Conservation (phyloP, 805 yeast species). For the Spathaspora boniae region DNA sequence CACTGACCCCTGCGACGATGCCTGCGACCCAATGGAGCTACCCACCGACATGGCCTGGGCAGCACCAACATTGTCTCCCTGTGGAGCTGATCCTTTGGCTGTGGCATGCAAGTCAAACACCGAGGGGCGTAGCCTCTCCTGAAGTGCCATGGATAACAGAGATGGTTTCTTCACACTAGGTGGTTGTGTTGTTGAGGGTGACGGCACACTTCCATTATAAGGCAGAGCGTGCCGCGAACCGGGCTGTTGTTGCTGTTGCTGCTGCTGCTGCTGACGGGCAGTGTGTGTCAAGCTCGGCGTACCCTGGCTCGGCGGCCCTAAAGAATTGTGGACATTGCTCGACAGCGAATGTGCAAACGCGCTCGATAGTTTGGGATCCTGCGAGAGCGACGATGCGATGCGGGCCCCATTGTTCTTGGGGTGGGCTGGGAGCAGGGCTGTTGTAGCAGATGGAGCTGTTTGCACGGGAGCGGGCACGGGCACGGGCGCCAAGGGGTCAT, state of each 20-base stretch:
- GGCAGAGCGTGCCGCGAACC: no score
- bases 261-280: constrained; percentile 4
- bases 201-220: no score
- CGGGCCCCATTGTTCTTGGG: not conserved
- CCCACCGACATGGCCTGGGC: constrained; percentile 3
- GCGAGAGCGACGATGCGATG: not conserved
- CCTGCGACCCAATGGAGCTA: constrained; percentile 26
- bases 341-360: no score
- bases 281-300: no score
- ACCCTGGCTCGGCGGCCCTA: no score
- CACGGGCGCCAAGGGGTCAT: constrained; percentile 48
- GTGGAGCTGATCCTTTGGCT: constrained; percentile 1
- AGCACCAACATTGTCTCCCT: not conserved
- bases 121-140: constrained; percentile 33
- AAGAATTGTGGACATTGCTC: no score
- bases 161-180: constrained; percentile 14
- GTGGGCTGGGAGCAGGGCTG: constrained; percentile 6
- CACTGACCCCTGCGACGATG: constrained; percentile 25
- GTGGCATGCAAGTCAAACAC: constrained; percentile 30
- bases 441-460: constrained; percentile 4
- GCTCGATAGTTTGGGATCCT: not conserved
- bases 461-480: constrained; percentile 17
- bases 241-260: not conserved
- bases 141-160: constrained; percentile 16
- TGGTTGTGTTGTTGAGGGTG: constrained; percentile 4